Evolutionary conservation across 2,329 filamentous ascomycete genomes (phyloP), one percentile per base, ranked within the genome.

Genomic region (Fonsecaea nubica): DNA sequence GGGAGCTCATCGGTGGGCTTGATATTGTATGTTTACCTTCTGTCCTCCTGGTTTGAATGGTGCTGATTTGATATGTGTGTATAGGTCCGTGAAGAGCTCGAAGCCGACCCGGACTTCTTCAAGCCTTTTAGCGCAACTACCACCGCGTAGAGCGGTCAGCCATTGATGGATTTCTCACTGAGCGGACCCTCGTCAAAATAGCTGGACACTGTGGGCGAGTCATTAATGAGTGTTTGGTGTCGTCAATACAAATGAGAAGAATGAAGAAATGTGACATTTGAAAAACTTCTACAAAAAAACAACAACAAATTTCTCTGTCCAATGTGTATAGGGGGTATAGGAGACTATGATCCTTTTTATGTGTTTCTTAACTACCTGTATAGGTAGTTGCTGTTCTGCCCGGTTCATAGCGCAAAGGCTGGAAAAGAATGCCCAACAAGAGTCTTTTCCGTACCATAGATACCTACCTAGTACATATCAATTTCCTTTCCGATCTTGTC

Each of bases 61-160:
- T 21, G 57, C 48, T 63, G 15, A 55, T 67, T 62, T 59, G 32
- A 25, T 54, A 15, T 25, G 40, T 30, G 58, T 40, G 32, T 58
- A 66, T 72, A 97, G 93, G 89, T 97, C 75, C 96, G 96, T 80
- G 95, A 99, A 78, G 95, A 98, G 78, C 86, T 98, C 60, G 88
- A 90, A 69, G 92, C 89, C 74, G 87, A 97, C 76, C 85, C 89
- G 0, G 89, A 93, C 52, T 98, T 97, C 80, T 85, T 99, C 74
- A 87, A 86, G 71, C 85, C 90, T 45, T 95, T 92, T 78, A 81
- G 84, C 2, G 85, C 86, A 36, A 79, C 76, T 65, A 79, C 48
- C 35, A 61, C 52, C 18, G 48, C 48, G 8, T 65, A 42, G 53
- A n/a, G 30, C 10, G 45, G 21, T 3, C 15, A 9, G 3, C 21